These are phyloP conservation scores for Hyaloscypha finlandica DNA, from an alignment of 495 filamentous ascomycete species.

Conservation along the genomic window DNA sequence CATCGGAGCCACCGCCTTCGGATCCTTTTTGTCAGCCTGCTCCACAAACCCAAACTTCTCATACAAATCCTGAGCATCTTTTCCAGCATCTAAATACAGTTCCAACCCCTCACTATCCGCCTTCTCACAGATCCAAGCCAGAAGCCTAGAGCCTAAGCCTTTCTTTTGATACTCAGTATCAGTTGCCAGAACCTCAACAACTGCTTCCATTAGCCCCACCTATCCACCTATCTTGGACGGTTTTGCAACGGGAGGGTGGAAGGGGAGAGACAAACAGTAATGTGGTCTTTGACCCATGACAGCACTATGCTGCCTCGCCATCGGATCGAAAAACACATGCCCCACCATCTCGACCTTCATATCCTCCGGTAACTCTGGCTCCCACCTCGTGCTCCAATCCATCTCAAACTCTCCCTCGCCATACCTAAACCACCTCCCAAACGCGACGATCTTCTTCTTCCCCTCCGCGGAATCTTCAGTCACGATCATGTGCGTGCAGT, in stretches of 20 bases:
- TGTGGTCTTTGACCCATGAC: slow-evolving; percentile 10
- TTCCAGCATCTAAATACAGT: slow-evolving; percentile 12
- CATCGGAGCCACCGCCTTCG: slow-evolving; percentile 8
- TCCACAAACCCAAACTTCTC: slow-evolving; percentile 18
- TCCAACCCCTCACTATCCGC: slow-evolving; percentile 16
- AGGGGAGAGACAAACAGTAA: background rate
- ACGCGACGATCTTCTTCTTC: background rate
- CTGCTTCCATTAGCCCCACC: slow-evolving; percentile 1
- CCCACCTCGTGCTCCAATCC: slow-evolving; percentile 10
- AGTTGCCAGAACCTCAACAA: slow-evolving; percentile 16
- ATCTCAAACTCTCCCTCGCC: background rate
- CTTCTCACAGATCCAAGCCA: slow-evolving; percentile 13
- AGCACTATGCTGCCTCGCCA: slow-evolving; percentile 13
- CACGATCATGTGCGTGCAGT: background rate
- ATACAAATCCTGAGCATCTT: slow-evolving; percentile 1
- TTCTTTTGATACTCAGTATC: background rate
- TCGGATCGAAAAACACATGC: slow-evolving; percentile 12
- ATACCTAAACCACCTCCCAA: slow-evolving; percentile 9
- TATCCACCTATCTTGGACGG: background rate
- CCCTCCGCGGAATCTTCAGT: background rate
- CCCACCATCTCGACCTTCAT: slow-evolving; percentile 6
- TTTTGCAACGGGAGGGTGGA: background rate
- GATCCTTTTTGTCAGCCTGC: background rate
- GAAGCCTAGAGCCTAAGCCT: slow-evolving; percentile 7
- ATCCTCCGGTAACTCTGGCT: background rate